phyloP scores from a whole-genome alignment of 2,329 filamentous ascomycete genomes.

The Hymenoscyphus linearis region DNA sequence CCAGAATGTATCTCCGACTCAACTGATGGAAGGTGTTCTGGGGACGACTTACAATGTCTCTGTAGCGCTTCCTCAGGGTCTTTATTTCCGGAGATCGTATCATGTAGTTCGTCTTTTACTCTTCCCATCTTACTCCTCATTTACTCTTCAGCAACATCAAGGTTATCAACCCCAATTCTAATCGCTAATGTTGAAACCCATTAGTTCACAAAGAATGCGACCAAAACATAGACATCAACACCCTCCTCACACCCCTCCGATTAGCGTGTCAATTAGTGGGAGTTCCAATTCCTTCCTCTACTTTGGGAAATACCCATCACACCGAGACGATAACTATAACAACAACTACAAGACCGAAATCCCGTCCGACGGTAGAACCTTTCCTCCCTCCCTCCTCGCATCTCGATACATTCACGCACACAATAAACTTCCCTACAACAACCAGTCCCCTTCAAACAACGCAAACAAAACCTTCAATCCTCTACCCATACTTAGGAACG shows the following conservation, averaged over 20 bases:
- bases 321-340: conserved; percentile 21
- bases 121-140: not conserved
- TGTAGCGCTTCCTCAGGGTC: too few relatives aligned
- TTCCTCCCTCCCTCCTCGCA: not conserved
- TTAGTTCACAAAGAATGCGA: conserved; percentile 35
- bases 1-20: conserved; percentile 32
- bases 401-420: not conserved
- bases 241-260: conserved; percentile 33
- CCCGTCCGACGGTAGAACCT: not conserved
- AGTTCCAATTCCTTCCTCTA: conserved; percentile 30
- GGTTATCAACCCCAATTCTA: not conserved
- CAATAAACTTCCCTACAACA: not conserved
- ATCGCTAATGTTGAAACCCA: not conserved
- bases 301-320: conserved; percentile 32
- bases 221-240: conserved; percentile 30
- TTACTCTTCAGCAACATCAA: too few relatives aligned
- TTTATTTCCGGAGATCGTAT: too few relatives aligned
- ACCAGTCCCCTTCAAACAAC: not conserved
- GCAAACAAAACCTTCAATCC: not conserved
- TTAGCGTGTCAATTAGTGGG: conserved; percentile 31
- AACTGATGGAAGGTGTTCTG: conserved; percentile 30
- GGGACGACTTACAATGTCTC: conserved; percentile 34
- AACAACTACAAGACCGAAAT: not conserved
- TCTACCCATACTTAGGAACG: not conserved
- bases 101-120: conserved; percentile 28